phyloP scores from a whole-genome alignment of 768 basidiomycete genomes.

The Trametes coccinea region DNA sequence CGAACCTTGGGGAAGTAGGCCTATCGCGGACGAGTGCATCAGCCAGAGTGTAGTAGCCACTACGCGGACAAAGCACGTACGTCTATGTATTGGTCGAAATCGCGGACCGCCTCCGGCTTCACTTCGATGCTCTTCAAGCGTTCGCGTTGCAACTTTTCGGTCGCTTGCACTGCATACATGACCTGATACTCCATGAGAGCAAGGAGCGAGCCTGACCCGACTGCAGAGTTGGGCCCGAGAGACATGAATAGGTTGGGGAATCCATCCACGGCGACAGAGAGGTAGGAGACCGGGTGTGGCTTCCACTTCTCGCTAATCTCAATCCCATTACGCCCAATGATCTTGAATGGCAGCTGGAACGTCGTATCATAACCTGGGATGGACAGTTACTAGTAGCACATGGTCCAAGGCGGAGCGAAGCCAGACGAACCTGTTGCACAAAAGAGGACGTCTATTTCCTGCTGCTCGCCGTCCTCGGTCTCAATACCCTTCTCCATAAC shows the following conservation, averaged over 20 bases:
- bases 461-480: slow-evolving; percentile 51
- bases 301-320: slow-evolving; percentile 54
- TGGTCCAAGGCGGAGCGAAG: no score
- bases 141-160: slow-evolving; percentile 63
- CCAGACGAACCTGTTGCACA: no score
- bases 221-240: slow-evolving; percentile 56
- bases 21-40: slow-evolving; percentile 30
- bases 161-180: slow-evolving; percentile 55
- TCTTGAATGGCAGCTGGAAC: slow-evolving; percentile 47
- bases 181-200: slow-evolving; percentile 56
- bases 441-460: slow-evolving; percentile 59
- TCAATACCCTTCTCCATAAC: slow-evolving; percentile 58
- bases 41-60: background rate
- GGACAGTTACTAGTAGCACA: no score
- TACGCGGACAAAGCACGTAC: slow-evolving; percentile 31
- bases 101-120: slow-evolving; percentile 57
- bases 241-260: slow-evolving; percentile 71
- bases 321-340: slow-evolving; percentile 54
- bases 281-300: slow-evolving; percentile 58
- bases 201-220: slow-evolving; percentile 58
- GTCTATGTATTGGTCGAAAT: slow-evolving; percentile 62
- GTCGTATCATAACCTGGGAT: no score
- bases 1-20: slow-evolving; percentile 48
- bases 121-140: slow-evolving; percentile 61
- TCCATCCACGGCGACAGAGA: slow-evolving; percentile 57